Percentiles rank a stretch among this genome's conserved stretches.
Evolutionary conservation across 2,329 filamentous ascomycete genomes (phyloP).

Genomic region (Penicillium thymicola): DNA sequence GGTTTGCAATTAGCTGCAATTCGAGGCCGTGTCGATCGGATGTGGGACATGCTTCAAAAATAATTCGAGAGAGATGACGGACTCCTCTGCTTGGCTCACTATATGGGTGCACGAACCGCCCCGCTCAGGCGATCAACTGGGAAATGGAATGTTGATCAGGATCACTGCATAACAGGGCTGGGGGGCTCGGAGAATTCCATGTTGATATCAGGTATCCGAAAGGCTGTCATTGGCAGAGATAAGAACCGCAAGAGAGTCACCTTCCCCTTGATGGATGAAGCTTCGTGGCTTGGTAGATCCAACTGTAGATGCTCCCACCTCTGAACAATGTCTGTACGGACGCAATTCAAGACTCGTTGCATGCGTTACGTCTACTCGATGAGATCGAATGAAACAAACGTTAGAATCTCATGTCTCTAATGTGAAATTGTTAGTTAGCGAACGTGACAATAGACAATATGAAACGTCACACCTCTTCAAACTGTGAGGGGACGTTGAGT

Average conservation of each 20-base stretch:
- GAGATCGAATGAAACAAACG: too few species aligned
- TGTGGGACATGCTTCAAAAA: not conserved
- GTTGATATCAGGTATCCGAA: not conserved
- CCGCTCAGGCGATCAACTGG: not conserved
- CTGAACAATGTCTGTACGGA: not conserved
- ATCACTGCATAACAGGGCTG: not conserved
- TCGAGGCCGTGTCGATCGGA: not conserved
- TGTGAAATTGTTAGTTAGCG: not conserved
- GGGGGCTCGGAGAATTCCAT: not conserved
- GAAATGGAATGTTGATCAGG: constrained; percentile 19
- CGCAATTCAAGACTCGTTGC: not conserved
- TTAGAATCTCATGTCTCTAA: not conserved
- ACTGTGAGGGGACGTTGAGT: not conserved
- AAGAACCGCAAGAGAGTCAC: not conserved
- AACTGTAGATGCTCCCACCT: not conserved
- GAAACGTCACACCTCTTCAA: not conserved
- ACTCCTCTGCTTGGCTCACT: not conserved
- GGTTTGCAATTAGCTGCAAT: too few species aligned
- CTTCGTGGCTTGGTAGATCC: not conserved
- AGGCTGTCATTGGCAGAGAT: constrained; percentile 6
- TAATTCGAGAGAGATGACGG: not conserved
- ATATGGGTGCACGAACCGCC: not conserved
- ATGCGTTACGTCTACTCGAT: too few species aligned
- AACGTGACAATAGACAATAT: not conserved
- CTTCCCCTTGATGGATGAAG: not conserved